These are phyloP conservation scores for Mucor piriformis DNA, from an alignment of 371 early-diverging fungal species.

Conservation along the genomic window DNA sequence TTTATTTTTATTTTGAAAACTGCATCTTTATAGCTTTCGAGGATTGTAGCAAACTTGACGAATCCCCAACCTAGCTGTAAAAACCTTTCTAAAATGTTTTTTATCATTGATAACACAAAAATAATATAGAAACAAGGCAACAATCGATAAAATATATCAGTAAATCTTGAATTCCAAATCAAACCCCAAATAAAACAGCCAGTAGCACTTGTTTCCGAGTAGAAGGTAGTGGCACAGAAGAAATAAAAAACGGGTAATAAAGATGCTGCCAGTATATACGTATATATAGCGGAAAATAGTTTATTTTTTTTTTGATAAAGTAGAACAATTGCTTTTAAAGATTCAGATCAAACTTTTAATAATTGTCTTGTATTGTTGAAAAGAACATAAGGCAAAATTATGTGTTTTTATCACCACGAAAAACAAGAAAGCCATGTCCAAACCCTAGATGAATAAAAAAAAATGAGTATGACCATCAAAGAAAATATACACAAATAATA, in stretches of 20 bases:
- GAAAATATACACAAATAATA: slow-evolving; percentile 4
- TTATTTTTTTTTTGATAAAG: slow-evolving; percentile 1
- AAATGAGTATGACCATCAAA: slow-evolving; percentile 7
- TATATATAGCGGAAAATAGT: not conserved
- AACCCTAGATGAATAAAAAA: slow-evolving; percentile 4
- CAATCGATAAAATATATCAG: slow-evolving; percentile 7
- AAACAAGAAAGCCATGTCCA: slow-evolving; percentile 7
- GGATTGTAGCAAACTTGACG: slow-evolving; percentile 1
- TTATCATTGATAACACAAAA: not conserved
- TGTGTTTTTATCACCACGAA: slow-evolving; percentile 4
- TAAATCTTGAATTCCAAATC: slow-evolving; percentile 8
- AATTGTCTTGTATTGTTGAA: slow-evolving; percentile 6
- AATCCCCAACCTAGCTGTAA: slow-evolving; percentile 8
- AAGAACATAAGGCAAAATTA: slow-evolving; percentile 8
- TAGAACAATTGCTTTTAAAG: slow-evolving; percentile 5
- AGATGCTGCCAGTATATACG: slow-evolving; percentile 1
- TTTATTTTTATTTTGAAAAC: slow-evolving; percentile 11
- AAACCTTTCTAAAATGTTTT: slow-evolving; percentile 2
- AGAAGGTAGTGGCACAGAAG: slow-evolving; percentile 6
- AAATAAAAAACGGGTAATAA: slow-evolving; percentile 9
- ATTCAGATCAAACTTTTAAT: not conserved
- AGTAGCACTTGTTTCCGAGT: slow-evolving; percentile 11
- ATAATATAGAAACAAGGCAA: slow-evolving; percentile 2
- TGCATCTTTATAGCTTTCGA: slow-evolving; percentile 7
- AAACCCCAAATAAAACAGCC: slow-evolving; percentile 11